Conservation (phyloP, 2,329 filamentous ascomycete species). For the Fusarium succisae region DNA sequence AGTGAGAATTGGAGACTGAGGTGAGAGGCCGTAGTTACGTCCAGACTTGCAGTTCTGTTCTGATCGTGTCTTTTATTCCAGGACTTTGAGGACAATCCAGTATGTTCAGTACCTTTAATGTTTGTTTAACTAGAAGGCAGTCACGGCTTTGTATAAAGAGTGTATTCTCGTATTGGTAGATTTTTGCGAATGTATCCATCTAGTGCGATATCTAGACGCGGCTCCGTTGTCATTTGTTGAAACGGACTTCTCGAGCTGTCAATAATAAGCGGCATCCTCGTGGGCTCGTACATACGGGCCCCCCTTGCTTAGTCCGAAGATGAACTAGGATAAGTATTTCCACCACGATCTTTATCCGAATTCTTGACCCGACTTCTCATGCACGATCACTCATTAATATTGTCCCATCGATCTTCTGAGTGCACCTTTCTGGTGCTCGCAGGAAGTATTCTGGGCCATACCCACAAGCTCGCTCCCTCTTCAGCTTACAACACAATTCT, state of each 20-base stretch:
- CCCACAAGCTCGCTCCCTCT: background rate
- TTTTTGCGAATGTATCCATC: background rate
- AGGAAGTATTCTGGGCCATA: background rate
- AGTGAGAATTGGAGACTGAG: slow-evolving; percentile 3
- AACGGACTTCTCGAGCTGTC: slow-evolving; percentile 26
- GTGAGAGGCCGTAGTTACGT: background rate
- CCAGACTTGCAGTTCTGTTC: background rate
- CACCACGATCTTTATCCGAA: slow-evolving; percentile 4
- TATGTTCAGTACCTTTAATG: background rate
- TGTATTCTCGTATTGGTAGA: slow-evolving; percentile 5
- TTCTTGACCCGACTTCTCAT: background rate
- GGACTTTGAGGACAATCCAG: background rate
- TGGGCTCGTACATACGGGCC: slow-evolving; percentile 2
- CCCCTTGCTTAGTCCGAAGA: slow-evolving; percentile 12
- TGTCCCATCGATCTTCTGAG: background rate
- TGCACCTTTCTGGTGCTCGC: background rate
- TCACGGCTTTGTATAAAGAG: background rate
- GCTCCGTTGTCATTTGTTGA: slow-evolving; percentile 12
- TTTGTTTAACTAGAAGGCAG: background rate
- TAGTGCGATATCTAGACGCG: slow-evolving; percentile 3
- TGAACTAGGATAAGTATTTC: slow-evolving; percentile 18
- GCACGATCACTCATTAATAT: background rate
- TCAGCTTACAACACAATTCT: background rate
- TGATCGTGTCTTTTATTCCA: background rate
- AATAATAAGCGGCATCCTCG: slow-evolving; percentile 17